Percentiles rank a stretch among this genome's conserved stretches.
These are phyloP conservation scores for Phytopythium mirpurense DNA, from an alignment of 352 stramenopile species.

Conservation along the genomic window DNA sequence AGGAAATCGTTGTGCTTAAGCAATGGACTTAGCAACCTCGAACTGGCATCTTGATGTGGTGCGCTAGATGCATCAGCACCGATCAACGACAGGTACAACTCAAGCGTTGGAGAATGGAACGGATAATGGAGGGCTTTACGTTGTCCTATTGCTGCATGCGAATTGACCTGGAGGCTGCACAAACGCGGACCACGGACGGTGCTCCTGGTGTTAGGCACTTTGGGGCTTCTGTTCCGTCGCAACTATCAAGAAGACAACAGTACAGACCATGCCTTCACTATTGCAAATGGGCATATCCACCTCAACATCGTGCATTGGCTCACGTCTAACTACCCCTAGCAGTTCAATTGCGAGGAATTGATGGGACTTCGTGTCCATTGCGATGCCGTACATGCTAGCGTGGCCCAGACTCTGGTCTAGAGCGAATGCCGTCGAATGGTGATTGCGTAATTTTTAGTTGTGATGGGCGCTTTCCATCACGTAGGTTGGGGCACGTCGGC, in stretches of 20 bases:
- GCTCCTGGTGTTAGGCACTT: not conserved
- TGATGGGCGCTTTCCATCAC: too few species aligned
- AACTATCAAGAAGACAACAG: not conserved
- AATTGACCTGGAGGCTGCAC: not conserved
- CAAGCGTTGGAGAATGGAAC: not conserved
- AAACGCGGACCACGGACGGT: not conserved
- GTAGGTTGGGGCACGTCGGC: too few species aligned
- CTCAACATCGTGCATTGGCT: not conserved
- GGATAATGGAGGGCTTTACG: not conserved
- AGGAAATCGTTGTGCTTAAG: not conserved
- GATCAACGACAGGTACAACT: not conserved
- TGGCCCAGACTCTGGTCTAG: not conserved
- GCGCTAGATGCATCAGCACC: not conserved
- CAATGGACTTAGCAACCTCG: not conserved
- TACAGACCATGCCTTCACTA: not conserved
- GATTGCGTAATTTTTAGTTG: too few species aligned
- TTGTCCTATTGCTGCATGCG: not conserved
- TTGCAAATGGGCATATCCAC: not conserved
- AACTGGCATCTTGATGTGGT: not conserved
- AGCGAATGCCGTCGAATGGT: too few species aligned
- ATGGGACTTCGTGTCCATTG: not conserved
- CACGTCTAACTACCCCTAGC: not conserved
- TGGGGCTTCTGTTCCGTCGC: not conserved
- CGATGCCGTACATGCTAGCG: not conserved
- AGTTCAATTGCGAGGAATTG: not conserved